Evolutionary conservation across 441 rosid genomes (phyloP).

Genomic region (Sinapis alba): DNA sequence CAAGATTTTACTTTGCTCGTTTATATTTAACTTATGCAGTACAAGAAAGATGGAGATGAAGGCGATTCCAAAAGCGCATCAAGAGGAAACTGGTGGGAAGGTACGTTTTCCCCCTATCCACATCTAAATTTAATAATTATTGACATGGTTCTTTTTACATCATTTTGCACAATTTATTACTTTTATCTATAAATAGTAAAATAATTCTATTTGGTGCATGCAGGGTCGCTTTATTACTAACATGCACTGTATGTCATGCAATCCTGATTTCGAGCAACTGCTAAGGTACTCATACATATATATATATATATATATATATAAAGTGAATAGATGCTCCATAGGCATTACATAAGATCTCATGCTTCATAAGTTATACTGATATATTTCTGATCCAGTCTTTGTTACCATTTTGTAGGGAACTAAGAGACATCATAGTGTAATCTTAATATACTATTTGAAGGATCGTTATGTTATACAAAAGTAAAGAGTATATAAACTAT

Average conservation of each 20-base stretch:
- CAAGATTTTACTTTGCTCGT: conserved; percentile 8
- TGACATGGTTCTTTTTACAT: conserved; percentile 12
- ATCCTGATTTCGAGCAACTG: neutral
- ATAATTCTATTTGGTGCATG: neutral
- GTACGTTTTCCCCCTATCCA: conserved; percentile 35
- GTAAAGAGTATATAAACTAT: neutral
- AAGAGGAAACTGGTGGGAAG: conserved; percentile 95
- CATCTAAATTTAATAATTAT: neutral
- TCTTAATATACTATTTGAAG: neutral
- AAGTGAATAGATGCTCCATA: neutral
- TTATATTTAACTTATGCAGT: conserved; percentile 36
- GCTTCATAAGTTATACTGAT: neutral
- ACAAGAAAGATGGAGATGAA: conserved; percentile 60
- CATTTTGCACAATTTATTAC: conserved; percentile 1
- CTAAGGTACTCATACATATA: conserved; percentile 20
- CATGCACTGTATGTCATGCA: neutral
- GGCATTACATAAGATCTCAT: neutral
- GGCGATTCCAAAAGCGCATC: conserved; percentile 71
- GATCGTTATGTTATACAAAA: neutral
- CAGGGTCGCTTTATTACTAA: conserved; percentile 42
- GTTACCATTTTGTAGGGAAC: conserved; percentile 24
- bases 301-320: no score
- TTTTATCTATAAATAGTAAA: neutral
- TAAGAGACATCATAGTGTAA: conserved; percentile 6
- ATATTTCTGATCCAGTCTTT: neutral